Evolutionary conservation across 78 protist species (phyloP), one percentile per base, ranked within the genome.

Genomic region (Thecamonas trahens): DNA sequence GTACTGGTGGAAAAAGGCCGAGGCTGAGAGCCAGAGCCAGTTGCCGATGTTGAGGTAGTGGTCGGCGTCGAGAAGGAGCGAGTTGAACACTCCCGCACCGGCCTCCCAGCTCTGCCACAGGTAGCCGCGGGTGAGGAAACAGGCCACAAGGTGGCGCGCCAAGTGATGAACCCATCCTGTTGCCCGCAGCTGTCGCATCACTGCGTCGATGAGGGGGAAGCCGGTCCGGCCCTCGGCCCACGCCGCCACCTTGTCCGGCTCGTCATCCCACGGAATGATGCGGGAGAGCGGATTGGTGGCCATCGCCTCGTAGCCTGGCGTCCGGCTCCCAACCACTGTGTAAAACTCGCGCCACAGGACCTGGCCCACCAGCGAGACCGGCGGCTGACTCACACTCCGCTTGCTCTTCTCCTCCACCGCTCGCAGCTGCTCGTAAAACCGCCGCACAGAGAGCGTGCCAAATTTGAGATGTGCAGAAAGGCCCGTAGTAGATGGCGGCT

Each of bases 61-160:
- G 37, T 71, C 84, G 4, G 77, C 77, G 63, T 52, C 70, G 42
- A 70, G 42, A 15, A 63, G 72, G n/a, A 15, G 11, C 28, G 28
- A 44, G 0, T 60, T 63, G 31, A 58, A 54, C 3, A 47, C 74
- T 3, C 2, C 22, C 3, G 39, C 44, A 49, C 82, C 82, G 32
- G 5, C 4, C 65, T 74, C 79, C 79, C 79, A 74, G 24, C 49
- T 20, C 39, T 11, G 35, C 31, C 34, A 77, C 44, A 77, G 61
- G 57, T 77, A 72, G 39, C 83, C 67, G 3, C 85, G 76, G 28
- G 85, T 79, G 42, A 79, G 42, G 70, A 79, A 79, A 52, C 85
- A 79, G 0, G 85, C 85, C n/a, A 79, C 85, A 5, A 61, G 65
- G 34, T 79, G 85, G 22, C 85, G 64, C 22, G 80, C 75, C 28